Evolutionary conservation across 176 grass and related monocot species (phyloP), one percentile per base, ranked within the genome.

Genomic region (Thinopyrum elongatum): DNA sequence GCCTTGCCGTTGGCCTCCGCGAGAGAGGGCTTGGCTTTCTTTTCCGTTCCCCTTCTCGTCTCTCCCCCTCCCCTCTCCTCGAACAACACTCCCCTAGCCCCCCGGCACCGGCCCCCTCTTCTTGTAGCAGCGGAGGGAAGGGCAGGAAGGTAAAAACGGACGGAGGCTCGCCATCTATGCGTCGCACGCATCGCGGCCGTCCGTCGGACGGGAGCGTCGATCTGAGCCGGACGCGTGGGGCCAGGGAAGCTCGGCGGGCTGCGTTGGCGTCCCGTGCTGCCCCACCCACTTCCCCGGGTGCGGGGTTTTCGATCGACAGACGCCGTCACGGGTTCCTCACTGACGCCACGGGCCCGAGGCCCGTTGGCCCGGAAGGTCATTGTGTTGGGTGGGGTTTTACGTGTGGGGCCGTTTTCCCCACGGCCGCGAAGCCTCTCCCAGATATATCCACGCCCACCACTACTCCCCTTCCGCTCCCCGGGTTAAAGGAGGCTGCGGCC

Each of bases 381-480:
- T 30, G 25, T 17, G 25, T 2, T 75, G 72, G 42, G 25, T 51
- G 25, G 6, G 42, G 42, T 17, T 17, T 28, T 47, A 28, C 71
- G 72, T 75, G 41, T 0, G 6, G 12, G 38, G 3, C 16, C 8
- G 14, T 13, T 44, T 44, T 44, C 39, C 7, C 72, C 72, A 51
- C 42, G 72, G 28, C 72, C 71, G 23, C 14, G 42, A 75, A 75
- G 72, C 35, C 15, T 61, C 77, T 61, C 83, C 75, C 88, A 61
- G 64, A 16, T n/a, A 16, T n/a, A 74, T 31, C 81, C 67, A 57
- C 87, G 30, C 67, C 49, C 16, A 53, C 79, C 60, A 38, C 42
- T 10, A 12, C 14, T 47, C 71, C 71, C 25, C 41, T 28, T 22
- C 13, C 8, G 13, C 19, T 26, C 53, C 41, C 72, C 2, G 44